Base-by-base conservation (phyloP, 1,284 basidiomycete genomes). In the Ustilago hordei region DNA sequence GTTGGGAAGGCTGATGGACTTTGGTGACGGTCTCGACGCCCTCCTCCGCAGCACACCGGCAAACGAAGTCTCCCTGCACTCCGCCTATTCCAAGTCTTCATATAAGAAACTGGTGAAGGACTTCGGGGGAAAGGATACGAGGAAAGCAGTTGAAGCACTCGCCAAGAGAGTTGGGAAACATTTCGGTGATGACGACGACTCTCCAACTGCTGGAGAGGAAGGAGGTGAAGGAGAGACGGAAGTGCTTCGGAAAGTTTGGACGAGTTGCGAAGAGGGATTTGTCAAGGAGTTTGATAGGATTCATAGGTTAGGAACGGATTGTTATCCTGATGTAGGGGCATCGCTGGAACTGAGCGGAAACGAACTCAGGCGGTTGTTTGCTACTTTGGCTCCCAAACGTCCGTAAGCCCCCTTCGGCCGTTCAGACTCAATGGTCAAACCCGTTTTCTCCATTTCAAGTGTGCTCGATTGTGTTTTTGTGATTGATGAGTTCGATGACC, bases 141-240 rank as follows among this genome's bases (percentile, higher is more conserved):
- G 93, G 41, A 97, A 90, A 79, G 86, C 88, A 23, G 89, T 98
- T 55, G 96, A 98, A 71, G 90, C 91, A 9, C 89, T 99, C 50
- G 93, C 92, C 84, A 94, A 94, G 84, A 91, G 96, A 8, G 94
- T 99, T 32, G 94, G 95, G 86, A 99, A 99, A 86, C 96, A 98
- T 85, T 98, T 98, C 85, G 73, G 66, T 23, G 91, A 91, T 3
- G 83, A 79, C 35, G 93, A 94, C 91, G 59, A 36, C 13, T 31
- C 28, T 4, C 7, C 61, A 5, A 43, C 35, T 17, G 15, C 12
- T 0, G 53, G 28, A 15, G 35, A 32, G 31, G 59, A 41, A 12
- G 23, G 52, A 35, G 45, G 60, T 19, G 38, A 32, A 32, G 69
- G 55, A n/a, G 41, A 62, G 17, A 56, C 32, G 8, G 78, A 79